Conservation (phyloP, 2,329 filamentous ascomycete genomes). For the Uncinocarpus reesii region DNA sequence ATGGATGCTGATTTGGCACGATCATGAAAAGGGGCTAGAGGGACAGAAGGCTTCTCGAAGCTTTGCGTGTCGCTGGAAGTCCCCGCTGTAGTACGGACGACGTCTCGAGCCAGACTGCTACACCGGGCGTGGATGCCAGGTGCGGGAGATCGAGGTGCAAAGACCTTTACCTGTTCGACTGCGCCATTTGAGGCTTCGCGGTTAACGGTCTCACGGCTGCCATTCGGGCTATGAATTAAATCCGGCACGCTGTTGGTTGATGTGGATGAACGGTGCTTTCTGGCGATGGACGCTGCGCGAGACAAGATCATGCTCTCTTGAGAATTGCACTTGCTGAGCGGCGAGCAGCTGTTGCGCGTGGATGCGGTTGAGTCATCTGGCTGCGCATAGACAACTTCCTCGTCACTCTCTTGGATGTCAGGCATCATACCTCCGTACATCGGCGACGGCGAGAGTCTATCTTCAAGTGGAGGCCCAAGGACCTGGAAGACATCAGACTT, state of each 20-base stretch:
- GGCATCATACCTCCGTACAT: slow-evolving; percentile 35
- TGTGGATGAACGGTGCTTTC: slow-evolving; percentile 39
- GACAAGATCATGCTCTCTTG: slow-evolving; percentile 48
- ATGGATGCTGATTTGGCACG: slow-evolving; percentile 31
- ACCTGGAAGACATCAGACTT: slow-evolving; percentile 26
- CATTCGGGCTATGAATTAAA: slow-evolving; percentile 33
- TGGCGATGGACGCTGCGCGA: slow-evolving; percentile 38
- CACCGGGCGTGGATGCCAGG: slow-evolving; percentile 19
- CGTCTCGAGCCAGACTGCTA: slow-evolving; percentile 30
- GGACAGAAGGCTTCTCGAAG: slow-evolving; percentile 18
- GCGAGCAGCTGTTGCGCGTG: slow-evolving; percentile 41
- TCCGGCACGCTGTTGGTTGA: slow-evolving; percentile 40
- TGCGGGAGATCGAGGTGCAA: slow-evolving; percentile 18
- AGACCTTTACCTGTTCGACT: neutral
- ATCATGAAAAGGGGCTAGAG: slow-evolving; percentile 24
- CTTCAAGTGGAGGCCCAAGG: slow-evolving; percentile 25
- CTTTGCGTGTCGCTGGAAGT: slow-evolving; percentile 20
- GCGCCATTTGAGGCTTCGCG: slow-evolving; percentile 12
- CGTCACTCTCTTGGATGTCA: slow-evolving; percentile 38
- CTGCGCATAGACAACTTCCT: slow-evolving; percentile 24
- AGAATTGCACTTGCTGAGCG: slow-evolving; percentile 47
- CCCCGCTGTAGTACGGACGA: slow-evolving; percentile 25
- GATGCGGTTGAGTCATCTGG: slow-evolving; percentile 33
- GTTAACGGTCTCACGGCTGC: slow-evolving; percentile 30
- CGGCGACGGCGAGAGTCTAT: slow-evolving; percentile 27